Evolutionary conservation across 352 stramenopile genomes (phyloP).

Genomic region (Pythium plurisporium): DNA sequence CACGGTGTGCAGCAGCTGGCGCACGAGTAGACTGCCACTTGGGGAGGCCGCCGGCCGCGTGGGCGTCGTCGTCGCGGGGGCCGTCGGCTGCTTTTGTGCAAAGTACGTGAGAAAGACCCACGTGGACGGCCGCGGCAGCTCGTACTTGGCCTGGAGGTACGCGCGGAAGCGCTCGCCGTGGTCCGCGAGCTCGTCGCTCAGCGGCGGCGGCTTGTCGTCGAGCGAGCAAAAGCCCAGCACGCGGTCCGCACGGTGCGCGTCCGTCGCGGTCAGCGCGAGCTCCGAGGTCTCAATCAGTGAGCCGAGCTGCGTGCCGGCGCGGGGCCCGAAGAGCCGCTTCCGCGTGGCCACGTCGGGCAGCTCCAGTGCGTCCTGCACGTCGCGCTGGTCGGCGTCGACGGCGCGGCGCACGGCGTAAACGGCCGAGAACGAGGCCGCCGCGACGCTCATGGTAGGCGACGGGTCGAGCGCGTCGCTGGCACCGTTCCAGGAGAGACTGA

Average conservation of each 20-base stretch:
- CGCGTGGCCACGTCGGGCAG: slow-evolving; percentile 52
- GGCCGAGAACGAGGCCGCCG: neutral
- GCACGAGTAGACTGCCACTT: slow-evolving; percentile 24
- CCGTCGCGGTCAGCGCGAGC: slow-evolving; percentile 58
- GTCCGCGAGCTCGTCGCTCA: slow-evolving; percentile 34
- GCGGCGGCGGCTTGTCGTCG: slow-evolving; percentile 42
- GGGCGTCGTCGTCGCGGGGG: neutral
- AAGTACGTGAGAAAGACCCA: slow-evolving; percentile 60
- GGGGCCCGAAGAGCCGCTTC: slow-evolving; percentile 57
- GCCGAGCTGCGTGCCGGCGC: slow-evolving; percentile 29
- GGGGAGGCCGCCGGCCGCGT: neutral
- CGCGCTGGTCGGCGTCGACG: slow-evolving; percentile 51
- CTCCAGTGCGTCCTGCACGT: slow-evolving; percentile 50
- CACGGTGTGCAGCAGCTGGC: slow-evolving; percentile 48
- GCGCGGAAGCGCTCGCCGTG: slow-evolving; percentile 26
- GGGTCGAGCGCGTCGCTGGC: too few relatives aligned
- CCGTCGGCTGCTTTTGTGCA: slow-evolving; percentile 39
- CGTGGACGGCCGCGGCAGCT: slow-evolving; percentile 36
- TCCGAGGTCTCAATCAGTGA: slow-evolving; percentile 71
- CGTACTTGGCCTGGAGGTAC: slow-evolving; percentile 51
- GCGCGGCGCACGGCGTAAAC: slow-evolving; percentile 55
- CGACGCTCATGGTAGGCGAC: neutral
- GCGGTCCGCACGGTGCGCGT: slow-evolving; percentile 41
- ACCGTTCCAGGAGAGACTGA: neutral
- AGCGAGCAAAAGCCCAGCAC: slow-evolving; percentile 64